Evolutionary conservation across 2,329 filamentous ascomycete species (phyloP), one percentile per base, ranked within the genome.

Genomic region (Coleophoma cylindrospora): DNA sequence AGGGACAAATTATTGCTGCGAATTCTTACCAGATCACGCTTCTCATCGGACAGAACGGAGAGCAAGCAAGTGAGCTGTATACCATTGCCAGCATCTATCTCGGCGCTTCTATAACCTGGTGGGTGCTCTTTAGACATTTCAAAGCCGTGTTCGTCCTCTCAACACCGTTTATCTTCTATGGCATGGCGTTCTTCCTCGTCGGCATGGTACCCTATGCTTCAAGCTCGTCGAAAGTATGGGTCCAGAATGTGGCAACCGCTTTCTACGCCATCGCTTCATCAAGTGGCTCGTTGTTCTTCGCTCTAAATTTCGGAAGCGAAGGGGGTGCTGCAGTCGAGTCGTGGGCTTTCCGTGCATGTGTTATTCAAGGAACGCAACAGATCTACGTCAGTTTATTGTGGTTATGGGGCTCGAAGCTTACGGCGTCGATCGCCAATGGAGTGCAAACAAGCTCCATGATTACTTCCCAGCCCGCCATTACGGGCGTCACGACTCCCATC

Each of bases 21-120:
- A 85, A 84, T 64, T 84, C 80, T 0, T 85, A 85, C 65, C 83
- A 86, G 61, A 80, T 86, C 60, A 84, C 81, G 0, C 71, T 87
- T n/a, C 71, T 87, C 17, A 82, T 80, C 0, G 83, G 83, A 15
- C 76, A 82, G 57, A 71, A 81, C 17, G 81, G 79, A 49, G 74
- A 85, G 61, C 74, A 75, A 2, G 77, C 81, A 4, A 64, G 68
- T 33, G 79, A 82, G 58, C 69, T 86, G 0, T 86, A 86, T 64
- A 72, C 74, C 45, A 77, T 84, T 34, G 80, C 80, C 1, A 74
- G 70, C 8, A 77, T 83, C 19, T 86, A 85, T 58, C 69, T 83
- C 5, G 68, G 70, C 22, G 74, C 77, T 4, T 83, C 81, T 0
- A 66, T 81, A 11, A 54, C 80, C 32, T 87, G 83, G 83, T 86